Evolutionary conservation across 345 rosid genomes (phyloP).

Genomic region (Passiflora organensis): DNA sequence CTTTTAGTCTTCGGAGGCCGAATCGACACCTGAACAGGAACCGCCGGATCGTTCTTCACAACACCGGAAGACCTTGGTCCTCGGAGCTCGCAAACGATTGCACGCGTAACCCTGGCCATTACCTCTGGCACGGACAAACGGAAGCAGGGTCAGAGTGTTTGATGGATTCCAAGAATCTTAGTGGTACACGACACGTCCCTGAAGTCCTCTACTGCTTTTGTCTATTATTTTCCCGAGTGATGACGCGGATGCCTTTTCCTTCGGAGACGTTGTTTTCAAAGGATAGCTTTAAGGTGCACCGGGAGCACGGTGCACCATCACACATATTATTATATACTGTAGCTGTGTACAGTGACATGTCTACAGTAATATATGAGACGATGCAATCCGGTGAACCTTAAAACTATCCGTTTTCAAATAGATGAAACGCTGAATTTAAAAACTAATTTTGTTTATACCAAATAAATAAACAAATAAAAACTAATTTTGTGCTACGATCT

Average conservation of each 20-base stretch:
- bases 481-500: too few species aligned
- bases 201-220: too few species aligned
- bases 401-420: too few species aligned
- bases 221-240: neutral
- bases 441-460: too few species aligned
- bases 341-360: too few species aligned
- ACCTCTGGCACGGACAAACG: neutral
- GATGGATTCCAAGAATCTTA: conserved; percentile 8
- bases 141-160: too few species aligned
- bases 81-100: conserved; percentile 32
- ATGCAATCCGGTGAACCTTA: too few species aligned
- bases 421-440: too few species aligned
- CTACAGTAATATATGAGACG: too few species aligned
- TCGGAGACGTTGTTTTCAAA: conserved; percentile 18
- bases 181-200: conserved; percentile 24
- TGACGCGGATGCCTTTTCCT: conserved; percentile 9
- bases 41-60: conserved; percentile 17
- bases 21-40: conserved; percentile 21
- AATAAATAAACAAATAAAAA: too few species aligned
- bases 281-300: too few species aligned
- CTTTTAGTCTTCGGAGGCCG: conserved; percentile 9
- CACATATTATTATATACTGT: conserved; percentile 6
- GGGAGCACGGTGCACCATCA: too few species aligned
- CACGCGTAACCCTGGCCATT: conserved; percentile 60
- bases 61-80: conserved; percentile 2